These are phyloP conservation scores for Heliamphora pulchella DNA, from an alignment of 179 eudicot genomes.

Conservation along the genomic window DNA sequence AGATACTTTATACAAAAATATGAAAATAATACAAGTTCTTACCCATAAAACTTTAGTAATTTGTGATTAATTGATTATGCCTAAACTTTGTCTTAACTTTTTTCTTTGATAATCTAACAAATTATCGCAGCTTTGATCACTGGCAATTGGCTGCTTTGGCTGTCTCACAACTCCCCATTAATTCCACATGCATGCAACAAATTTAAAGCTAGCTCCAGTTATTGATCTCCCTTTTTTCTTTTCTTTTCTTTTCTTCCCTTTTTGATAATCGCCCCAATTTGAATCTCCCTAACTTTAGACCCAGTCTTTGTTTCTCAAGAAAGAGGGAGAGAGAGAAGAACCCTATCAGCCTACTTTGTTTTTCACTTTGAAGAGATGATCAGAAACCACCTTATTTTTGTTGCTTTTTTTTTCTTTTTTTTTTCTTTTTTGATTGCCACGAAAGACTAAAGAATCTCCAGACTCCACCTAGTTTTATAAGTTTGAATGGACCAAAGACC, in stretches of 20 bases:
- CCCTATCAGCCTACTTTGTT: not conserved
- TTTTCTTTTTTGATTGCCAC: slow-evolving; percentile 6
- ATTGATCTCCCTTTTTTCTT: not conserved
- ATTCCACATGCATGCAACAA: too few relatives aligned
- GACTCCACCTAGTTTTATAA: not conserved
- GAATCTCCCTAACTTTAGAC: slow-evolving; percentile 16
- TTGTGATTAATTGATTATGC: too few relatives aligned
- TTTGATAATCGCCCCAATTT: slow-evolving; percentile 11
- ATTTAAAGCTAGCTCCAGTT: not conserved
- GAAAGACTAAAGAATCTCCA: slow-evolving; percentile 16
- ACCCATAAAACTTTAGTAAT: too few relatives aligned
- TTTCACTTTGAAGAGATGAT: not conserved
- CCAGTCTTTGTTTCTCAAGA: slow-evolving; percentile 13
- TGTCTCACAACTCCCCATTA: too few relatives aligned
- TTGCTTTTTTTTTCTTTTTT: not conserved
- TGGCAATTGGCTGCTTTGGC: too few relatives aligned
- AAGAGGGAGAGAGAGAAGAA: not conserved
- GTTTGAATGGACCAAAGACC: slow-evolving; percentile 40
- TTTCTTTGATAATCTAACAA: too few relatives aligned
- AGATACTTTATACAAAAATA: too few relatives aligned
- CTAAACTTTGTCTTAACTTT: too few relatives aligned
- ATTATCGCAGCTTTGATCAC: too few relatives aligned
- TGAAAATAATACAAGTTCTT: too few relatives aligned
- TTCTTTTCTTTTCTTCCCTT: slow-evolving; percentile 3
- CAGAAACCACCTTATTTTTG: not conserved